Evolutionary conservation across 83 land plant species (phyloP), one percentile per base, ranked within the genome.

Genomic region (Picea engelmannii): DNA sequence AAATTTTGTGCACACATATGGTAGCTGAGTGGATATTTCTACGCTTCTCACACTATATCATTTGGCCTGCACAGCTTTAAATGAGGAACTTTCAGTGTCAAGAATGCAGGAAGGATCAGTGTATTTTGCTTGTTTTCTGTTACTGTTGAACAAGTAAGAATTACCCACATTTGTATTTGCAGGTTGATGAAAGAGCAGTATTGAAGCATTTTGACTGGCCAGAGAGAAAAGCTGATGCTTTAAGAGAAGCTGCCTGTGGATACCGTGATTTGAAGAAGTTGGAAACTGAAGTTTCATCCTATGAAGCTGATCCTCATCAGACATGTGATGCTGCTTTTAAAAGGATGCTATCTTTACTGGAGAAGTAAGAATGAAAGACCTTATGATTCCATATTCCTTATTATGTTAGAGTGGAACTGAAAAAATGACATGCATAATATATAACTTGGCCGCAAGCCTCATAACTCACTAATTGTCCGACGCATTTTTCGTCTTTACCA

Each of bases 151-250:
- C 59, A 55, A 12, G 59, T 55, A 55, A 52, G 58, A 52, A 52
- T 52, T 52, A 10, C 13, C 3, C 58, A 55, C 59, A 55, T 12
- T 55, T 55, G 4, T 55, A 55, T 13, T 12, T 69, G 20, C 74
- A 96, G 99, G 99, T 97, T 80, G 99, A 97, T 82, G 99, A 97
- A 86, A 89, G 97, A 77, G 99, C 99, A 17, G 99, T 97, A 65
- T 67, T 97, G 82, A 97, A 97, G 81, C 98, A 97, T 87, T 97
- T 97, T 80, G 91, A 96, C 55, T 95, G 99, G 98, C 99, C 99
- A 55, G 99, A 97, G 87, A 87, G 88, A 69, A 97, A 92, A 84
- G 98, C 99, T 2, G 99, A 97, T 83, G 94, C 93, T 6, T 76
- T 97, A 82, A 84, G 99, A 27, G 98, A 97, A 82, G 99, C 99